Conservation (phyloP, 164 flowering plant genomes). For the Dillenia turbinata region DNA sequence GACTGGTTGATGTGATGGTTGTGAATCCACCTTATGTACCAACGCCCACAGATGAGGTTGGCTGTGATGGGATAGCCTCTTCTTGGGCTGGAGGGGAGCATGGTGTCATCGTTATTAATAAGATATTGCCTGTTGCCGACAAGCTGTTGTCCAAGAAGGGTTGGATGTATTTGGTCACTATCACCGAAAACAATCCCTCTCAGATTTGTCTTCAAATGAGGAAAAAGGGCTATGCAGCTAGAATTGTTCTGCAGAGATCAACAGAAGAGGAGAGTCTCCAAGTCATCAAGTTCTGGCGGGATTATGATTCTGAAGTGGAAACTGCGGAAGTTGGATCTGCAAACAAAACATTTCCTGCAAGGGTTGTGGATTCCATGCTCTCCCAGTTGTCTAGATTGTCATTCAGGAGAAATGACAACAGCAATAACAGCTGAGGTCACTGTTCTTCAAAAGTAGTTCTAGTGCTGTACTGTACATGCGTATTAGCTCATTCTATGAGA, state of each 20-base stretch:
- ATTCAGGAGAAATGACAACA: slow-evolving; percentile 25
- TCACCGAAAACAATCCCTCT: slow-evolving; percentile 62
- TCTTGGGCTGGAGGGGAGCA: slow-evolving; percentile 99
- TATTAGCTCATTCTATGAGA: no score
- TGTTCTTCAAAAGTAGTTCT: no score
- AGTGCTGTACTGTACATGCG: no score
- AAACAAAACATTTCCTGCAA: slow-evolving; percentile 20
- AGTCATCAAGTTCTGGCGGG: slow-evolving; percentile 82
- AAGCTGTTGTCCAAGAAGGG: slow-evolving; percentile 68
- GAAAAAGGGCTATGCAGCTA: slow-evolving; percentile 63
- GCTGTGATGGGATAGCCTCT: slow-evolving; percentile 63
- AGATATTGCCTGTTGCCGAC: slow-evolving; percentile 66
- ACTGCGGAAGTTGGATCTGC: slow-evolving; percentile 17
- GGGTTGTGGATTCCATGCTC: slow-evolving; percentile 27
- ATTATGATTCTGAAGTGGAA: slow-evolving; percentile 30
- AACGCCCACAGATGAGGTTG: slow-evolving; percentile 93
- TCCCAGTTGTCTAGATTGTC: slow-evolving; percentile 34
- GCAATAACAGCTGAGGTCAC: slow-evolving; percentile 2
- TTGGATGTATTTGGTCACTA: slow-evolving; percentile 84
- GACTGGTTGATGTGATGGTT: slow-evolving; percentile 75
- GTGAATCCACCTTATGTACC: slow-evolving; percentile 98
- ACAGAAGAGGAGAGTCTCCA: slow-evolving; percentile 88
- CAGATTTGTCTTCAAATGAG: slow-evolving; percentile 74
- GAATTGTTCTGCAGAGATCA: slow-evolving; percentile 72
- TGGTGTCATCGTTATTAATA: slow-evolving; percentile 80